phyloP scores from a whole-genome alignment of 305 asterid genomes.

The Fraxinus dipetala region DNA sequence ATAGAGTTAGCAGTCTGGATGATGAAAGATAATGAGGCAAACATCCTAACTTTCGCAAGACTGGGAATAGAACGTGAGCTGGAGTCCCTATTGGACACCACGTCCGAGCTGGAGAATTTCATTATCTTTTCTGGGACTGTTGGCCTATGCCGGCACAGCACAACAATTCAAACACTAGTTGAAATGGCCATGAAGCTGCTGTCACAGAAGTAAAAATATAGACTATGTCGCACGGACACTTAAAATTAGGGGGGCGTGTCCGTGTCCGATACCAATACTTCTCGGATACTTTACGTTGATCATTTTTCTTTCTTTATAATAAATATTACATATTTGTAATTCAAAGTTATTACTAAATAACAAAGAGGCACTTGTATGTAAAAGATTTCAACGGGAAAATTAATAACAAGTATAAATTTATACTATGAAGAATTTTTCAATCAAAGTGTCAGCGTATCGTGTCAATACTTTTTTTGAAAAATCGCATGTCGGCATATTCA shows the following conservation, averaged over 20 bases:
- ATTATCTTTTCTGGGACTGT: constrained; percentile 80
- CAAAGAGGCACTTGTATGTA: not conserved
- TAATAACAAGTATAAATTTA: too few species aligned
- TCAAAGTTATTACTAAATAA: not conserved
- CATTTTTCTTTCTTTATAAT: not conserved
- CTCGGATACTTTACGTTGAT: not conserved
- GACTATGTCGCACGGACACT: not conserved
- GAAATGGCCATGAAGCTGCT: constrained; percentile 58
- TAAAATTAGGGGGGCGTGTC: not conserved
- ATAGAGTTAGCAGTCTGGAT: constrained; percentile 80
- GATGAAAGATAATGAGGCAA: constrained; percentile 60
- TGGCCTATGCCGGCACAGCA: constrained; percentile 62
- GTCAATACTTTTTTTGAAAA: too few species aligned
- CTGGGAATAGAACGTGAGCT: constrained; percentile 63
- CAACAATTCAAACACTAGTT: constrained; percentile 55
- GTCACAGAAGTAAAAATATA: constrained; percentile 26
- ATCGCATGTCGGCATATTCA: too few species aligned
- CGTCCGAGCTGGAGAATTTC: constrained; percentile 84
- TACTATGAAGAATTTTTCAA: too few species aligned
- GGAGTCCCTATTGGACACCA: constrained; percentile 62
- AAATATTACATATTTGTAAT: not conserved
- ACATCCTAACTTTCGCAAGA: constrained; percentile 37
- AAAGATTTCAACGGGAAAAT: too few species aligned
- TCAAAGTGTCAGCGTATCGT: too few species aligned
- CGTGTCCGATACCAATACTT: not conserved